phyloP scores from a whole-genome alignment of 225 moss, liverwort and hornwort genomes.

The Anthoceros angustus region DNA sequence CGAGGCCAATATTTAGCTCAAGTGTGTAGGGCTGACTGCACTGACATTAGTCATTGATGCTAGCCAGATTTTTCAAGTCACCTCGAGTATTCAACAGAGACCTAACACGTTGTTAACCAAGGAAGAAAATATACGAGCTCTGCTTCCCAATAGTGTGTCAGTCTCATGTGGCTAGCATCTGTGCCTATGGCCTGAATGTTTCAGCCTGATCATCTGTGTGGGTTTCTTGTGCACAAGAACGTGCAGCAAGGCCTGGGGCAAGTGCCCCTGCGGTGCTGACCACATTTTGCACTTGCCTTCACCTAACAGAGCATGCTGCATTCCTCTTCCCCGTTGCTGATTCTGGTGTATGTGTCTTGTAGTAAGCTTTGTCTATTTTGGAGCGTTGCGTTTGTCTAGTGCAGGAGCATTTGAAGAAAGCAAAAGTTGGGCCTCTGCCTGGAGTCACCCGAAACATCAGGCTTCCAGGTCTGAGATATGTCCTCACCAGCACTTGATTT shows the following conservation, averaged over 20 bases:
- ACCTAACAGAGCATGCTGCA: too few species aligned
- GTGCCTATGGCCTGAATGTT: not conserved
- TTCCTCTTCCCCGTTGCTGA: too few species aligned
- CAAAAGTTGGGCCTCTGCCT: slow-evolving; percentile 94
- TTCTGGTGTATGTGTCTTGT: too few species aligned
- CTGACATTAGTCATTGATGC: slow-evolving; percentile 1
- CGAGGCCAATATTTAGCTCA: too few species aligned
- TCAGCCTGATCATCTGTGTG: not conserved
- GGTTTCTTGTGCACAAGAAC: not conserved
- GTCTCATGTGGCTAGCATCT: not conserved
- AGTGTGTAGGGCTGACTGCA: not conserved
- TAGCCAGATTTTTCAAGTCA: not conserved
- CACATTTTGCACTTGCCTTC: not conserved
- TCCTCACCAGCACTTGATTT: not conserved
- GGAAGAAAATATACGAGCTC: not conserved
- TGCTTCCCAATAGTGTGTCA: not conserved
- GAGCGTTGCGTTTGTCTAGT: slow-evolving; percentile 47
- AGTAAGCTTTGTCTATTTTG: not conserved
- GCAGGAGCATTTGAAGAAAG: slow-evolving; percentile 92
- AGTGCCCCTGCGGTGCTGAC: not conserved
- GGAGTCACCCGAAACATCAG: slow-evolving; percentile 88
- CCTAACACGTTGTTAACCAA: not conserved
- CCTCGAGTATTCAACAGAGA: not conserved
- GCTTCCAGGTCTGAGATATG: slow-evolving; percentile 54
- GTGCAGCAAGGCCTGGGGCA: not conserved